These are phyloP conservation scores for Colletotrichum magnum DNA, from an alignment of 2,329 filamentous ascomycete genomes.

Conservation along the genomic window DNA sequence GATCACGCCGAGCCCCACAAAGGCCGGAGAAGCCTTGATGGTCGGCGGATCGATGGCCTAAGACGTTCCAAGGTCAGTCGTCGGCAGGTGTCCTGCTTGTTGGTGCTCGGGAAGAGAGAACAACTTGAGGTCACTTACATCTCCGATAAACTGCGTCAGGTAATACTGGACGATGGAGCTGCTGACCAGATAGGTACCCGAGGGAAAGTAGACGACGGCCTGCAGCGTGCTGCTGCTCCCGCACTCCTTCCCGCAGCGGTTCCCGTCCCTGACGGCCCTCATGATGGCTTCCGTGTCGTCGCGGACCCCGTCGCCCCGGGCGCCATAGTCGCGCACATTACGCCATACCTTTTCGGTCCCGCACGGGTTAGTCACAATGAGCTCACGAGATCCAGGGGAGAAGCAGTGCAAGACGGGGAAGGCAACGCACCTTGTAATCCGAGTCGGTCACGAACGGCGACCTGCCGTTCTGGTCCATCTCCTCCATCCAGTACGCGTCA, in stretches of 20 bases:
- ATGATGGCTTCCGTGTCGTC: slow-evolving; percentile 67
- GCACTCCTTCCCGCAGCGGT: slow-evolving; percentile 38
- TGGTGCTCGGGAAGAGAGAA: too few relatives aligned
- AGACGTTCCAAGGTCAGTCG: slow-evolving; percentile 7
- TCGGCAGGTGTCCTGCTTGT: too few relatives aligned
- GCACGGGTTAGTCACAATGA: too few relatives aligned
- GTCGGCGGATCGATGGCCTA: slow-evolving; percentile 43
- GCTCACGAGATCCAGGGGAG: too few relatives aligned
- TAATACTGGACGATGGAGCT: slow-evolving; percentile 32
- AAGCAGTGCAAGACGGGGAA: too few relatives aligned
- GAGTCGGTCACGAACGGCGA: neutral
- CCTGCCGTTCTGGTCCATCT: slow-evolving; percentile 2
- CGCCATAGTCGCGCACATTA: slow-evolving; percentile 49
- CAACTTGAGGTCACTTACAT: neutral
- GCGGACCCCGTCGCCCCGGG: slow-evolving; percentile 77
- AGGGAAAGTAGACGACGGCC: slow-evolving; percentile 43
- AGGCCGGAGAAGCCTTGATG: slow-evolving; percentile 67
- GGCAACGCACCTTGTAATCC: neutral
- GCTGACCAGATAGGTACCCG: slow-evolving; percentile 39
- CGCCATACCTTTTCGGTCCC: neutral
- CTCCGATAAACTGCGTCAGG: slow-evolving; percentile 33
- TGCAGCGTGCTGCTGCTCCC: slow-evolving; percentile 36
- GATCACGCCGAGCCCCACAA: slow-evolving; percentile 70
- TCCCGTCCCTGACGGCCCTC: slow-evolving; percentile 46
- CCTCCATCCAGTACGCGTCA: slow-evolving; percentile 2